Evolutionary conservation across 2,329 filamentous ascomycete genomes (phyloP), one percentile per base, ranked within the genome.

Genomic region (Aspergillus eucalypticola): DNA sequence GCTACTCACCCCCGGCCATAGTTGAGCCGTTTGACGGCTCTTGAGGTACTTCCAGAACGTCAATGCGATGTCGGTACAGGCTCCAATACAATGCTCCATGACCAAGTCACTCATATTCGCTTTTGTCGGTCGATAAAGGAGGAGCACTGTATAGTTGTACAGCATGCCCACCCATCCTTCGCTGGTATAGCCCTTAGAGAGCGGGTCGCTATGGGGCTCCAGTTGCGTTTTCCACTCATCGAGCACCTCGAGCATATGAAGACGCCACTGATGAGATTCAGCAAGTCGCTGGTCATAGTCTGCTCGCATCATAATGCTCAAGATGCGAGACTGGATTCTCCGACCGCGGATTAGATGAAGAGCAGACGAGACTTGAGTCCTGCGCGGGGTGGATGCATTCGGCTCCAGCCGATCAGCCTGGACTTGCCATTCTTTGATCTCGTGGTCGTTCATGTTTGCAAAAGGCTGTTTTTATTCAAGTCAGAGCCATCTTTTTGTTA

Each of bases 91-190:
- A 5, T 25, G 39, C 39, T 55, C 25, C 8, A 21, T 17, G 11
- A 55, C 53, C 23, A 46, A 32, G 17, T 23, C n/a, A 21, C 17
- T 19, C 5, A 35, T 13, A n/a, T 55, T 46, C 25, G 17, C n/a
- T 25, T 55, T 17, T 8, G 41, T 55, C 7, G 53, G 53, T 2
- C 53, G 53, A 15, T 55, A 55, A 5, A 55, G 10, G 15, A 55
- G 41, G 2, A 55, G 53, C 8, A 55, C 29, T 4, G 53, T 55
- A 11, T 55, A 55, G 19, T 55, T 55, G 35, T 55, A 55, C 5
- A 55, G n/a, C 53, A 55, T 55, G 10, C 53, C 53, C 39, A 55
- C 53, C 53, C 53, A 55, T 3, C 53, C 53, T 21, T 55, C 53
- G 10, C 53, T 55, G 25, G 53, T 55, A n/a, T 55, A 55, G 11